Evolutionary conservation across 192 early-diverging fungal genomes (phyloP).

Genomic region (Nowakowskiella sp.): DNA sequence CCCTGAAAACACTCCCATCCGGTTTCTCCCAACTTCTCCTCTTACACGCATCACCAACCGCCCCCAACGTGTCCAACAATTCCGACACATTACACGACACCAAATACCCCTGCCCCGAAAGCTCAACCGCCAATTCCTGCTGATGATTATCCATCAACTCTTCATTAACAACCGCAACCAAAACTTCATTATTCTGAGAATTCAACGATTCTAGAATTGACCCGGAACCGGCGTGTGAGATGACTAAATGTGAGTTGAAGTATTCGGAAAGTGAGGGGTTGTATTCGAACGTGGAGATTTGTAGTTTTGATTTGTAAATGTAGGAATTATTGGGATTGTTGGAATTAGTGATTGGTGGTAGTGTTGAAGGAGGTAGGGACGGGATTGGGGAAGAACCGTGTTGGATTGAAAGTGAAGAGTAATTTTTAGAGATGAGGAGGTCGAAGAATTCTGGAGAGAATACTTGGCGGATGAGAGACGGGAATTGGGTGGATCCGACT

Average conservation of each 20-base stretch:
- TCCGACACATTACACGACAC: constrained; percentile 21
- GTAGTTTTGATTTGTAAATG: constrained; percentile 7
- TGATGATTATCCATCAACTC: constrained; percentile 84
- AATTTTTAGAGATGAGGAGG: constrained; percentile 42
- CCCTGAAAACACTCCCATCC: too few species aligned
- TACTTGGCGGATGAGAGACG: constrained; percentile 53
- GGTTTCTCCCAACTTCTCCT: too few species aligned
- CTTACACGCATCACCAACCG: too few species aligned
- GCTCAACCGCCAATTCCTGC: constrained; percentile 63
- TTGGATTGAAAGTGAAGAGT: constrained; percentile 51
- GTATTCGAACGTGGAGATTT: constrained; percentile 50
- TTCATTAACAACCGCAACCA: constrained; percentile 70
- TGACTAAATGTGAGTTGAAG: constrained; percentile 59
- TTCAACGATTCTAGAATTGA: constrained; percentile 65
- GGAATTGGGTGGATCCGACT: constrained; percentile 88
- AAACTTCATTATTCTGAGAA: constrained; percentile 51
- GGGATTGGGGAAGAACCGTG: constrained; percentile 41
- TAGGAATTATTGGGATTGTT: neutral
- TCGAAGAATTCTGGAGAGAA: constrained; percentile 39
- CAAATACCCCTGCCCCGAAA: constrained; percentile 49
- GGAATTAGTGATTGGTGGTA: neutral
- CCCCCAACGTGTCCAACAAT: constrained; percentile 2
- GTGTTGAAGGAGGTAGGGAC: neutral
- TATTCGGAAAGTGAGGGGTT: constrained; percentile 50
- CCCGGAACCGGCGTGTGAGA: constrained; percentile 83